Conservation (phyloP, 345 rosid genomes). For the Luvunga scandens region DNA sequence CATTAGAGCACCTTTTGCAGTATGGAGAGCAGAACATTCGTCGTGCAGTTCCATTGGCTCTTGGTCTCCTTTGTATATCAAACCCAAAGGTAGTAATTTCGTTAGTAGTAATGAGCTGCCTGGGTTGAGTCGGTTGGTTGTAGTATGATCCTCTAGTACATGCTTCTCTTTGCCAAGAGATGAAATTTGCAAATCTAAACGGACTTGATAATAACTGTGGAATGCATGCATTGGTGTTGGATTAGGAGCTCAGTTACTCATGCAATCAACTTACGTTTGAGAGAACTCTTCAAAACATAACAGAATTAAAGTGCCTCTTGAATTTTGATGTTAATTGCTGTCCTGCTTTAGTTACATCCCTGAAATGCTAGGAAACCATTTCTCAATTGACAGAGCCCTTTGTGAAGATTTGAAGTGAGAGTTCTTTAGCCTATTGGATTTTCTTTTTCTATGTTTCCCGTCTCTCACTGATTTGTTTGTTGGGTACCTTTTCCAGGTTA, state of each 20-base stretch:
- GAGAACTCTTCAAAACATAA: not conserved
- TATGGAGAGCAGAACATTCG: conserved; percentile 92
- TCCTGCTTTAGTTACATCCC: not conserved
- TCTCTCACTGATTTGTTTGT: not conserved
- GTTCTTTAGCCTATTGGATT: not conserved
- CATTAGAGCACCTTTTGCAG: conserved; percentile 88
- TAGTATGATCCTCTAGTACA: not conserved
- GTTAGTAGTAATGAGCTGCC: not conserved
- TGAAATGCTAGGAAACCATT: not conserved
- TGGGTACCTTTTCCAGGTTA: conserved; percentile 52
- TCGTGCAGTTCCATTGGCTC: conserved; percentile 92
- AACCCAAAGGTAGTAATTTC: conserved; percentile 75
- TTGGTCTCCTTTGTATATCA: conserved; percentile 95
- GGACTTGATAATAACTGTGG: not conserved
- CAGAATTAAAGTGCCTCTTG: not conserved
- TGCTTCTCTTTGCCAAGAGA: not conserved
- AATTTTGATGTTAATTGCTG: not conserved
- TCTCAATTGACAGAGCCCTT: not conserved
- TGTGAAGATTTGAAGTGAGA: not conserved
- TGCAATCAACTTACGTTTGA: not conserved
- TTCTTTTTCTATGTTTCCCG: not conserved
- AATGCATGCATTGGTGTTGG: not conserved
- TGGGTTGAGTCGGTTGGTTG: not conserved
- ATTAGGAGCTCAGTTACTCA: not conserved
- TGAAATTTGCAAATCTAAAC: not conserved